Conservation (phyloP, 2,329 filamentous ascomycete genomes). For the Pestalotiopsis sp. region DNA sequence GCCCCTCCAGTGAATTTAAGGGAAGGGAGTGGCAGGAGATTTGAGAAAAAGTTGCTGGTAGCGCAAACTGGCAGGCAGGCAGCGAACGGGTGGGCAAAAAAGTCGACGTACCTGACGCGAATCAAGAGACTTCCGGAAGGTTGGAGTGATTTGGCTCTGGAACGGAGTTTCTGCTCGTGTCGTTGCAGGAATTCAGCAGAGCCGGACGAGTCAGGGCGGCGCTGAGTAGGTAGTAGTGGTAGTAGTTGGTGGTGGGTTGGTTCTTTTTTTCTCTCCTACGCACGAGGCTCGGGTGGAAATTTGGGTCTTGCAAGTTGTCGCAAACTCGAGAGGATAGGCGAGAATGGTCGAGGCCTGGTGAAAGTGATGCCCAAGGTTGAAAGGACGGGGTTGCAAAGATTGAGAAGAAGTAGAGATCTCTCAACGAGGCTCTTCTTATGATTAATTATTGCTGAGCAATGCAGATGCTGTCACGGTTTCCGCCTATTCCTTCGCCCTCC, state of each 20-base stretch:
- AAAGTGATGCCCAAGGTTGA: background rate
- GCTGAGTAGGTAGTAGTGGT: constrained; percentile 1
- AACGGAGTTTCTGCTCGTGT: background rate
- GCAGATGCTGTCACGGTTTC: constrained; percentile 4
- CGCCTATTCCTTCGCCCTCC: constrained; percentile 3
- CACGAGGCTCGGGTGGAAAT: background rate
- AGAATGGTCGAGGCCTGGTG: background rate
- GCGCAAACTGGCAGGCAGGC: background rate
- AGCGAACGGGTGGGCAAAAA: background rate
- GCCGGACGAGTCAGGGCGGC: background rate
- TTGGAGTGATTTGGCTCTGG: background rate
- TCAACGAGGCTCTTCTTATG: background rate
- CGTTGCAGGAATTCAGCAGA: constrained; percentile 3
- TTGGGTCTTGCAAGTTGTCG: constrained; percentile 1
- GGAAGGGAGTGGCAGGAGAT: background rate
- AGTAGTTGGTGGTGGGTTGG: background rate
- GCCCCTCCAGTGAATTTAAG: background rate
- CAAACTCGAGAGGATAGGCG: background rate
- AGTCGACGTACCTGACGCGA: background rate
- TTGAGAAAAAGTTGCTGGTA: background rate
- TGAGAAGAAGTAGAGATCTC: background rate
- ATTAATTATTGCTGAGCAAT: constrained; percentile 12
- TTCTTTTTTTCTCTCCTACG: background rate
- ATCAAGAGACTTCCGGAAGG: background rate
- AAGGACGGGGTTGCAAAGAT: background rate